phyloP scores from a whole-genome alignment of 2,329 filamentous ascomycete genomes.

The Cytospora chrysosperma region DNA sequence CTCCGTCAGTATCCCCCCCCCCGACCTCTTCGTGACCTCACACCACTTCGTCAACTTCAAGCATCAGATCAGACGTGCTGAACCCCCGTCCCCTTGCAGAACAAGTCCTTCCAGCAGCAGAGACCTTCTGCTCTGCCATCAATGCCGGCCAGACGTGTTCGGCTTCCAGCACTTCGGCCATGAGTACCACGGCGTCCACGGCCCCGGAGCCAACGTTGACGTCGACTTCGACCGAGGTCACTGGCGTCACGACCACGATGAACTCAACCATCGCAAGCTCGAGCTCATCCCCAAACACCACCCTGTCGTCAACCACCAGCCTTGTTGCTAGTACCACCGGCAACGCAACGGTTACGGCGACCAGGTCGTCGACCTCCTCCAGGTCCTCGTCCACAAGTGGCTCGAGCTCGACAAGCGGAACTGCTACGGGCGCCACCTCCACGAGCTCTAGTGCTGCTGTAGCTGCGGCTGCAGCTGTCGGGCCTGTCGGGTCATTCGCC shows the following conservation, averaged over 20 bases:
- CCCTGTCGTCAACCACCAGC: neutral
- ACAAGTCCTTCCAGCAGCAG: constrained; percentile 6
- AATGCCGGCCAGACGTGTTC: constrained; percentile 16
- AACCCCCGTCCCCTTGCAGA: constrained; percentile 2
- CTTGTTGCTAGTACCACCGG: neutral
- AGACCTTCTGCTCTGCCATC: constrained; percentile 16
- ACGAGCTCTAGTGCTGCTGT: constrained; percentile 10
- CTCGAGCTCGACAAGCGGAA: neutral
- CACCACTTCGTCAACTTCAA: neutral
- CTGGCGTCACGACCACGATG: neutral
- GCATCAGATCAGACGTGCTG: neutral
- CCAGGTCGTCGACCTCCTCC: neutral
- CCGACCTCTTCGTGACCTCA: neutral
- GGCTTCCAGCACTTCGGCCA: constrained; percentile 1
- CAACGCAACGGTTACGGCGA: neutral
- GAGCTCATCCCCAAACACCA: neutral
- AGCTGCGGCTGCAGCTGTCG: neutral
- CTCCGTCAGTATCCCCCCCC: neutral
- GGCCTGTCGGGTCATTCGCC: constrained; percentile 4
- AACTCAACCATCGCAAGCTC: neutral
- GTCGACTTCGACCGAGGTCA: neutral
- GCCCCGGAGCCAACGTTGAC: neutral
- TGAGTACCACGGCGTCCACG: neutral
- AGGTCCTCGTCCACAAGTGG: neutral
- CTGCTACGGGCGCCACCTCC: constrained; percentile 7